These are phyloP conservation scores for Pharus latifolius DNA, from an alignment of 176 grass and related monocot genomes.

Conservation along the genomic window DNA sequence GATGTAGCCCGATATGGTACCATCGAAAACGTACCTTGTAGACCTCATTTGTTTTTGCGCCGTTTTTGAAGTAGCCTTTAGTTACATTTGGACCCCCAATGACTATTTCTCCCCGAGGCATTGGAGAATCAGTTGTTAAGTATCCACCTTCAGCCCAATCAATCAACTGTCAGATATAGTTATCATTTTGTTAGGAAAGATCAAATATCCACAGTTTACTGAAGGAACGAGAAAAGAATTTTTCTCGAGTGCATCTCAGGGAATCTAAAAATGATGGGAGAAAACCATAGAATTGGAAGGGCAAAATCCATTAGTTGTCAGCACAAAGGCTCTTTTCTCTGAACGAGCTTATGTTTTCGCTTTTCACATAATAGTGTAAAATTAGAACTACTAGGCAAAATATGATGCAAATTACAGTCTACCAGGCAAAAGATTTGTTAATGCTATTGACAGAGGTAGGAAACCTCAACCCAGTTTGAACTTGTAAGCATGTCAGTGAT, in stretches of 20 bases:
- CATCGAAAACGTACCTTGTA: conserved; percentile 55
- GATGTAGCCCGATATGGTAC: not conserved
- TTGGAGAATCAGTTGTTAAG: conserved; percentile 68
- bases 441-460: not conserved
- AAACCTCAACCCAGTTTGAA: not conserved
- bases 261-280: not conserved
- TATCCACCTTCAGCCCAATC: conserved; percentile 90
- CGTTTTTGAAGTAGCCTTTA: conserved; percentile 81
- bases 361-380: not conserved
- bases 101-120: conserved; percentile 92
- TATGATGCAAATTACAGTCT: not conserved
- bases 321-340: not conserved
- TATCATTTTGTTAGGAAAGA: conserved; percentile 4
- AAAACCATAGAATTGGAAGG: not conserved
- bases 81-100: conserved; percentile 91
- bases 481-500: not conserved
- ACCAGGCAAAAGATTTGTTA: not conserved
- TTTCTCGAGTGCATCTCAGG: not conserved
- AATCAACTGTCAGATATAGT: conserved; percentile 50
- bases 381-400: not conserved
- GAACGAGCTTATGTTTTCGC: not conserved
- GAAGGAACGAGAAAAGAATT: not conserved
- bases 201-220: too few relatives aligned
- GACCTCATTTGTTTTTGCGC: conserved; percentile 86
- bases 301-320: not conserved